phyloP scores from a whole-genome alignment of 1,284 basidiomycete genomes.

The Ganoderma leucocontextum region DNA sequence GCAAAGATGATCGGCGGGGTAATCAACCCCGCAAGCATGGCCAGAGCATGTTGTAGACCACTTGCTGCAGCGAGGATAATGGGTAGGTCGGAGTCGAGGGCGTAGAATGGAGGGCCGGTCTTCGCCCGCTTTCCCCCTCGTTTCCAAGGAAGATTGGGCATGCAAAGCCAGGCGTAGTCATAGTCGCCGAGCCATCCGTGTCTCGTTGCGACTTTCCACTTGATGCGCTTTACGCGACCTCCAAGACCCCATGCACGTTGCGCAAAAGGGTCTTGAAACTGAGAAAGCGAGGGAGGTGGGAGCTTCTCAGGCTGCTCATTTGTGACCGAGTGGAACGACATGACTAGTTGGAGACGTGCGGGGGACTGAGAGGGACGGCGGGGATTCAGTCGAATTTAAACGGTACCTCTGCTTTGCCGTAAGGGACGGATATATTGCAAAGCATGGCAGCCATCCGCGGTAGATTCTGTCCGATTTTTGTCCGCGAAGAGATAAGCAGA shows the following conservation, averaged over 20 bases:
- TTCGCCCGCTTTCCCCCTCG: constrained; percentile 40
- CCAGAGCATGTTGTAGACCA: constrained; percentile 81
- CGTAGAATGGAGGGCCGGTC: constrained; percentile 73
- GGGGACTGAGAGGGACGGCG: background rate
- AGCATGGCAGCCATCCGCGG: background rate
- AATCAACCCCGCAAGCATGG: constrained; percentile 80
- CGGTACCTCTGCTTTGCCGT: background rate
- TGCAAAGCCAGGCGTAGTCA: constrained; percentile 78
- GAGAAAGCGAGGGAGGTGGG: constrained; percentile 25
- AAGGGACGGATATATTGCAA: constrained; percentile 3
- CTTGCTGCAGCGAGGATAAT: constrained; percentile 72
- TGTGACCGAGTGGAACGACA: constrained; percentile 37
- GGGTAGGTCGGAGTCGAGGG: constrained; percentile 73
- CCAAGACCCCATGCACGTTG: constrained; percentile 21
- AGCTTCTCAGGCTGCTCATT: constrained; percentile 39
- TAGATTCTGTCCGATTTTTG: too few relatives aligned
- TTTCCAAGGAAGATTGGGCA: constrained; percentile 66
- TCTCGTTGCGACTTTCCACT: constrained; percentile 51
- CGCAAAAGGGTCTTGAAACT: background rate
- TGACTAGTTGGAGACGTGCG: constrained; percentile 34
- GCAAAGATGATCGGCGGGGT: constrained; percentile 82
- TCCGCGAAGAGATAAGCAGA: constrained; percentile 2
- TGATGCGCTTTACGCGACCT: constrained; percentile 28
- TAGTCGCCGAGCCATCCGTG: constrained; percentile 84
- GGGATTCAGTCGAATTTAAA: background rate